phyloP scores from a whole-genome alignment of 345 rosid species.

The Lenwebbia sp. region DNA sequence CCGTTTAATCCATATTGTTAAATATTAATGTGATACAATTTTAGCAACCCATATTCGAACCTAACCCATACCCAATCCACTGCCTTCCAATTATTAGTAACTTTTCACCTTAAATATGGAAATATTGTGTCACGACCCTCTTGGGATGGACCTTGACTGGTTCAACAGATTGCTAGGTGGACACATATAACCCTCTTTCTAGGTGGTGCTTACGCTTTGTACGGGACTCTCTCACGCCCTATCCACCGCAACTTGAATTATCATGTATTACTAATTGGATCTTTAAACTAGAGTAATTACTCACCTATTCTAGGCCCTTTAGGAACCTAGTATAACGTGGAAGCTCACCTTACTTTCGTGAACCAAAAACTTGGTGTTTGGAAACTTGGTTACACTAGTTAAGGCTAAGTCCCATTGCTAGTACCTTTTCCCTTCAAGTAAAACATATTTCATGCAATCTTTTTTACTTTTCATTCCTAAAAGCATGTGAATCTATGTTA shows the following conservation, averaged over 20 bases:
- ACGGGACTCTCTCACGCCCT: not conserved
- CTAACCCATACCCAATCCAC: not conserved
- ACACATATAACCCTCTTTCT: not conserved
- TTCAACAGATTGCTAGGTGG: not conserved
- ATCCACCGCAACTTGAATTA: not conserved
- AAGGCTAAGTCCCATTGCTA: not conserved
- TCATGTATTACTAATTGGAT: not conserved
- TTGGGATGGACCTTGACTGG: not conserved
- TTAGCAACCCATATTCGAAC: not conserved
- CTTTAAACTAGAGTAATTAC: not conserved
- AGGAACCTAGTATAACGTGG: not conserved
- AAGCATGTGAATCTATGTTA: not conserved
- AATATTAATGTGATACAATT: not conserved
- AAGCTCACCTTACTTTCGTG: rapidly evolving
- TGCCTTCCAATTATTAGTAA: not conserved
- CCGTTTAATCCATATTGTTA: not conserved
- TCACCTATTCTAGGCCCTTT: not conserved
- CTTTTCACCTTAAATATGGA: not conserved
- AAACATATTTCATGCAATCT: not conserved
- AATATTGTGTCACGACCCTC: not conserved
- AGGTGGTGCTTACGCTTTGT: not conserved
- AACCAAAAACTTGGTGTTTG: not conserved
- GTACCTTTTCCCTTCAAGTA: not conserved
- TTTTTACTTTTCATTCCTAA: not conserved
- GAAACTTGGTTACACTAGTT: not conserved